Conservation (phyloP, 768 basidiomycete species). For the Rhizopogon sp. region DNA sequence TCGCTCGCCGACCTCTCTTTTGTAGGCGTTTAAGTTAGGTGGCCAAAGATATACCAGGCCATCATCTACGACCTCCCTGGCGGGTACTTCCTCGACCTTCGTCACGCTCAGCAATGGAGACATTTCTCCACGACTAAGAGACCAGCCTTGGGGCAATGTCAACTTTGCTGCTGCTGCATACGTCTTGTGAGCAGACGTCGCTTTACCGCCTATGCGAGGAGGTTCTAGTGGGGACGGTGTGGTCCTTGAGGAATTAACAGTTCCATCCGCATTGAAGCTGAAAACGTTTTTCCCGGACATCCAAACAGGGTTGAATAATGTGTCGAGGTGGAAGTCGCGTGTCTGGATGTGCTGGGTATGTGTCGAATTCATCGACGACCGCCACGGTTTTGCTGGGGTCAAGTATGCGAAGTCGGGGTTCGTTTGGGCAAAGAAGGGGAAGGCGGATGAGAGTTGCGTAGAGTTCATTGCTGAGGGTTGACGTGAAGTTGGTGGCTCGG, state of each 20-base stretch:
- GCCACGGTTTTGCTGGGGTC: background rate
- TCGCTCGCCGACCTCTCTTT: background rate
- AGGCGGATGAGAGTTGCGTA: background rate
- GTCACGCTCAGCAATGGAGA: constrained; percentile 23
- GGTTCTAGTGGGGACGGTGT: background rate
- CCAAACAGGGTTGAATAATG: constrained; percentile 39
- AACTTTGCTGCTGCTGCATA: constrained; percentile 1
- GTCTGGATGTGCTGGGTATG: background rate
- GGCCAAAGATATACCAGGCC: constrained; percentile 19
- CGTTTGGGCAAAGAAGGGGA: background rate
- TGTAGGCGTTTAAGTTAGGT: constrained; percentile 5
- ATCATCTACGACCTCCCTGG: background rate
- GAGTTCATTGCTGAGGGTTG: background rate
- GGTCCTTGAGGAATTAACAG: constrained; percentile 7
- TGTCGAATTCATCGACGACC: background rate
- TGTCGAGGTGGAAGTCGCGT: constrained; percentile 46
- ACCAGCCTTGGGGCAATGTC: background rate
- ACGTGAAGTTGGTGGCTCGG: background rate
- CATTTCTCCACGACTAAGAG: constrained; percentile 24
- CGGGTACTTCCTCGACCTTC: constrained; percentile 11
- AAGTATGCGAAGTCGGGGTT: background rate
- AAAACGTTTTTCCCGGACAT: constrained; percentile 20
- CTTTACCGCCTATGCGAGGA: background rate
- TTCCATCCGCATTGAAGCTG: constrained; percentile 15
- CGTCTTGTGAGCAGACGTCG: background rate